Evolutionary conservation across 805 yeast species (phyloP), one percentile per base, ranked within the genome.

Genomic region (Teunomyces cretensis): DNA sequence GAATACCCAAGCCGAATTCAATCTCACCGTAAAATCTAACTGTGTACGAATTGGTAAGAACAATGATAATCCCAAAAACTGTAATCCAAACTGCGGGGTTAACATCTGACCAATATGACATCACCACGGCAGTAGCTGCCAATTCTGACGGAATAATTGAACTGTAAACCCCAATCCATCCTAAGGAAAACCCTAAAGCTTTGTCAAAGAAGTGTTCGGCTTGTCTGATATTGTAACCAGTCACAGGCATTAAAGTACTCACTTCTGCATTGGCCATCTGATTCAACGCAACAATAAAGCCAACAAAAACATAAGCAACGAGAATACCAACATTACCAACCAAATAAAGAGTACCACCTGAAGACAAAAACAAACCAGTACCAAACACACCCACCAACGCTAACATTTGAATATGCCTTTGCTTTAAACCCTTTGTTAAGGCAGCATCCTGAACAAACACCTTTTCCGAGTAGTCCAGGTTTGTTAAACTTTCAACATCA

Each of bases 301-400:
- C 84, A 48, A 80, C 71, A 44, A 80, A 59, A 4, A 68, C 50
- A 50, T 74, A 81, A 41, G 78, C 72, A 36, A 81, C 63, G 33
- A 80, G 60, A 54, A 80, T 59, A 3, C 82, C 72, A 4, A 76
- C 79, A 12, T 54, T 55, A 6, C 62, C 62, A 22, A 43, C 48
- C 26, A 51, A 62, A 17, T 70, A 67, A 42, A 81, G 64, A 7
- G 81, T 68, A 35, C 70, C 71, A 17, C 83, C 83, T 1, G 79
- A 67, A 30, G 81, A 78, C 28, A 81, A 67, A 57, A 79, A 81
- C 28, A 82, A 64, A 52, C 86, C 86, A 26, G 76, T 72, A 45
- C 76, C 78, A 50, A 72, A 62, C 7, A 58, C 55, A 22, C 60
- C 58, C 9, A 55, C 61, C 17, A 61, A 47, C n/a, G 61, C 49